phyloP scores from a whole-genome alignment of 768 basidiomycete species.

The Postia placenta region DNA sequence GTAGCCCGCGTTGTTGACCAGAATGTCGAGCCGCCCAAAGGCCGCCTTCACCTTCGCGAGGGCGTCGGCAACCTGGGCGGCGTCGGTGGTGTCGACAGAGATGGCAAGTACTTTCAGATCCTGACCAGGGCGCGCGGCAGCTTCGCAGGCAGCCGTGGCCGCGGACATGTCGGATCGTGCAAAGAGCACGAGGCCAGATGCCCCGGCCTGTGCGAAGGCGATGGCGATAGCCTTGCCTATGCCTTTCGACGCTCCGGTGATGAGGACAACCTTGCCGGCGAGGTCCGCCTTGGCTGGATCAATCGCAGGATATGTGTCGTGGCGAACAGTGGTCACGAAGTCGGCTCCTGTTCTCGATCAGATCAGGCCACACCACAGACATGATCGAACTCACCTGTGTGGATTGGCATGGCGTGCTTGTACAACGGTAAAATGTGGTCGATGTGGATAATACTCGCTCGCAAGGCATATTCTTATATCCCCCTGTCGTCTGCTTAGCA shows the following conservation, averaged over 20 bases:
- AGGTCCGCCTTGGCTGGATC: slow-evolving; percentile 16
- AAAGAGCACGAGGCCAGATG: slow-evolving; percentile 16
- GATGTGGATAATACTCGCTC: too few relatives aligned
- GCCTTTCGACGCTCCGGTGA: slow-evolving; percentile 22
- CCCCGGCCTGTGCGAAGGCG: slow-evolving; percentile 22
- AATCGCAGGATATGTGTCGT: slow-evolving; percentile 21
- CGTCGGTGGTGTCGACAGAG: slow-evolving; percentile 25
- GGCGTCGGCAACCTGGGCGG: slow-evolving; percentile 11
- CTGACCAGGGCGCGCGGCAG: slow-evolving; percentile 1
- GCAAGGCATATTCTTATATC: too few relatives aligned
- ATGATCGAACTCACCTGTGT: too few relatives aligned
- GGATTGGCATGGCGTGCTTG: too few relatives aligned
- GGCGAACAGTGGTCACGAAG: not conserved
- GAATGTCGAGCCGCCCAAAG: slow-evolving; percentile 26
- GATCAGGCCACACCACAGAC: too few relatives aligned
- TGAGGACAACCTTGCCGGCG: slow-evolving; percentile 19
- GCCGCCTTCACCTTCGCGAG: slow-evolving; percentile 5
- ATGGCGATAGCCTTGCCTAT: slow-evolving; percentile 22
- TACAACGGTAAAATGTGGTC: too few relatives aligned
- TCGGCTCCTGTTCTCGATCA: not conserved
- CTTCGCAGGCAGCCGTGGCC: not conserved
- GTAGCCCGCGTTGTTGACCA: slow-evolving; percentile 24
- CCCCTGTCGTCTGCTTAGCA: too few relatives aligned
- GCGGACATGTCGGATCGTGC: slow-evolving; percentile 8
- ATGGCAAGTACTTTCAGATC: slow-evolving; percentile 19